Base-by-base conservation (phyloP, 257 asterid genomes). In the Solanum chmielewskii region DNA sequence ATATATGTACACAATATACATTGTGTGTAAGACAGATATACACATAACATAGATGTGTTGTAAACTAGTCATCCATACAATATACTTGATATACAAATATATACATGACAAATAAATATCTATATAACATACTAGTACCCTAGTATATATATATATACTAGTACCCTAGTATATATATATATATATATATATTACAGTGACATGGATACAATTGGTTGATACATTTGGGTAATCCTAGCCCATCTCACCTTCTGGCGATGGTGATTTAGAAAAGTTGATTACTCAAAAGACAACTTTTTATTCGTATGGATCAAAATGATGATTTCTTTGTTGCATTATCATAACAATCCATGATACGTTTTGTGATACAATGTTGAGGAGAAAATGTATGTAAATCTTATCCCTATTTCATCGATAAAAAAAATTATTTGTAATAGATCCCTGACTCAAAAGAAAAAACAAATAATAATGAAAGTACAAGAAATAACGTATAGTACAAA, bases 401-500 rank as follows among this genome's bases (percentile, higher is more conserved):
- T 2, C 5, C n/a, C 0, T 52, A 3, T 0, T 0, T 56, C 0
- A 56, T 1, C n/a, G 5, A 56, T 56, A 56, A 56, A 56, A 7
- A 0, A 33, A 33, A 20, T 20, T 20, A 4, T 56, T 56, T 56
- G 11, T 20, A 52, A 52, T 52, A 20, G 2, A 56, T 1, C 0
- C 64, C 0, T 2, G 11, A 20, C 5, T 7, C 64, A 56, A 56
- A 11, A 56, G 21, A 56, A 56, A 18, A 18, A 1, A 52, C 64
- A 56, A 20, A 56, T 56, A 20, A 56, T 18, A 59, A 20, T 59
- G 5, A 20, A 59, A 59, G 2, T 59, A 59, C 25, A 59, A 59
- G 66, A 59, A 59, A 59, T 5, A 59, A 59, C 11, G 7, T 56
- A 59, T 21, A 20, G 66, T 20, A 59, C 11, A 59, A 21, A 59